Percentiles rank a stretch among this genome's conserved stretches.
phyloP scores from a whole-genome alignment of 345 rosid genomes.

The Lepidium africanum region DNA sequence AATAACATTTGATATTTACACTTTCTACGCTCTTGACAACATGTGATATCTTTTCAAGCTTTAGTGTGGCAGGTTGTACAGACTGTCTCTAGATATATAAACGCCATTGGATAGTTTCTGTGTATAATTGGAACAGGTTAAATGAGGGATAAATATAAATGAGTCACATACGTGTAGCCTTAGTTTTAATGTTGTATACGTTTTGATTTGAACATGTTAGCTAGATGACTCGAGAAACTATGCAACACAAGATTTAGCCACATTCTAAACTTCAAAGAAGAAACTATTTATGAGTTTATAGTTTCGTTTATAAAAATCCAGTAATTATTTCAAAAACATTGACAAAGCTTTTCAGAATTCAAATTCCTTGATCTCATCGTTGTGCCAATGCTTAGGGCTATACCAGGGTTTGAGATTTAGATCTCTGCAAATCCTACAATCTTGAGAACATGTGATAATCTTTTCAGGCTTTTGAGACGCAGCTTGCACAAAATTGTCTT shows the following conservation, averaged over 20 bases:
- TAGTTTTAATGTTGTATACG: neutral
- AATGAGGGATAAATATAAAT: constrained; percentile 3
- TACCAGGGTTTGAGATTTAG: too few species aligned
- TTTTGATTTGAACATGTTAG: neutral
- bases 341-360: neutral
- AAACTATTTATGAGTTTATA: too few species aligned
- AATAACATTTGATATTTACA: too few species aligned
- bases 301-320: too few species aligned
- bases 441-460: neutral
- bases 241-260: neutral
- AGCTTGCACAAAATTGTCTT: too few species aligned
- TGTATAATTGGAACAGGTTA: constrained; percentile 18
- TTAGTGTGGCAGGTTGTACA: too few species aligned
- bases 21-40: too few species aligned
- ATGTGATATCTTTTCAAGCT: too few species aligned
- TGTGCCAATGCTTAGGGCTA: neutral
- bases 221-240: neutral
- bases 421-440: neutral
- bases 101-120: too few species aligned
- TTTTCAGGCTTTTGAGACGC: neutral
- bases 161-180: neutral
- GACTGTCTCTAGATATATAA: too few species aligned
- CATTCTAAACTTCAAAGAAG: too few species aligned
- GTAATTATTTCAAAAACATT: neutral
- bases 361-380: constrained; percentile 3